Base-by-base conservation (phyloP, 768 basidiomycete genomes). In the Thelephora aurantiotincta region DNA sequence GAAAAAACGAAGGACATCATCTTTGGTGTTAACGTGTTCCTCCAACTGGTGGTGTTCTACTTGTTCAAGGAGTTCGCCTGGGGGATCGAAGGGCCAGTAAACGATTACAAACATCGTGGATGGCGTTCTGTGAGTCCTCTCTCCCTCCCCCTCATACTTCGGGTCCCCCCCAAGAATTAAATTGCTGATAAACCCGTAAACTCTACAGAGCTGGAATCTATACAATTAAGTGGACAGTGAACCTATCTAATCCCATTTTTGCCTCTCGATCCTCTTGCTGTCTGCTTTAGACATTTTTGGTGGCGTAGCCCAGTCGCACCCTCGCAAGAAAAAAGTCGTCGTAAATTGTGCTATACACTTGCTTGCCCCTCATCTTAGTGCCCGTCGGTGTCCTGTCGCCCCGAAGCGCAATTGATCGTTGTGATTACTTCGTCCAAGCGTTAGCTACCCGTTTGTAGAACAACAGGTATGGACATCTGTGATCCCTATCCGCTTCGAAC, bases 51-150 rank as follows among this genome's bases (percentile, higher is more conserved):
- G n/a, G 76, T 74, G 47, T 99, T 96, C 71, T 94, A 86, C 88
- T 94, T 89, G 91, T 98, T 96, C 68, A 83, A 72, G 54, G 82
- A 77, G 18, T 64, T 94, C 26, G 87, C 91, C 2, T 91, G 88
- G 63, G 94, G 96, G 1, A 85, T 97, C 42, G 74, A 83, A n/a
- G 96, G 94, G 0, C 85, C 91, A 2, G 70, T 96, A 48, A 72
- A 70, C 49, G 77, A 91, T 0, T 77, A 90, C 56, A 75, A 73
- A 73, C 90, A 91, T 0, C 65, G 91, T 51, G 57, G 64, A 51
- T 96, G 91, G 92, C 74, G 91, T 51, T 68, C 73, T 59, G 75
- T 75, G 46, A 23, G 71, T 64, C 4, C 34, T 33, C 19, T 11
- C 22, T 43, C 18, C 22, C n/a, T n/a, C 26, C 26, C 26, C 26